phyloP scores from a whole-genome alignment of 441 rosid genomes.

The Flueggea neowawraea region DNA sequence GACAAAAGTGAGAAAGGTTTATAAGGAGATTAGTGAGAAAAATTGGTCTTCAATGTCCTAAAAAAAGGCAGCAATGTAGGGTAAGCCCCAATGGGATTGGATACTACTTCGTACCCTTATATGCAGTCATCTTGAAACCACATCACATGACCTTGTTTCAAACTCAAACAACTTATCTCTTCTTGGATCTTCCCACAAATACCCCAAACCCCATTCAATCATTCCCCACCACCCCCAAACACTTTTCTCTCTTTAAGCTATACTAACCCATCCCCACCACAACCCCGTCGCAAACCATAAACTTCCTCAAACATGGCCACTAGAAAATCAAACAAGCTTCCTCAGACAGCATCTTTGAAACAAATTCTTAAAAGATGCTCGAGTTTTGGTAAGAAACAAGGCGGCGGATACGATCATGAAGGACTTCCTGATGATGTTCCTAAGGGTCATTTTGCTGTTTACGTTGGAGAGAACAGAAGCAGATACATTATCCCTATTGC shows the following conservation, averaged over 20 bases:
- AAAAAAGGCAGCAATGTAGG: slow-evolving; percentile 28
- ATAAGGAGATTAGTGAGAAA: slow-evolving; percentile 9
- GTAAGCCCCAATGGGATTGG: slow-evolving; percentile 23
- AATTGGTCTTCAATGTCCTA: slow-evolving; percentile 39
- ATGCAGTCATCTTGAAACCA: slow-evolving; percentile 19
- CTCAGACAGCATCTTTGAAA: slow-evolving; percentile 42
- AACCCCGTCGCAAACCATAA: not conserved
- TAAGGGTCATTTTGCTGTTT: slow-evolving; percentile 82
- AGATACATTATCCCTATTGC: slow-evolving; percentile 74
- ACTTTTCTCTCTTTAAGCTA: slow-evolving; percentile 13
- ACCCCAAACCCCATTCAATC: slow-evolving; percentile 14
- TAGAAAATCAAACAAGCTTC: slow-evolving; percentile 37
- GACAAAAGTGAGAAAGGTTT: slow-evolving; percentile 16
- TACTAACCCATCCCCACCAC: slow-evolving; percentile 8
- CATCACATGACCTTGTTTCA: slow-evolving; percentile 45
- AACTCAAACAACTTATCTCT: not conserved
- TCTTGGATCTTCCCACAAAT: slow-evolving; percentile 33
- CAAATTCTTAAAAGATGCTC: slow-evolving; percentile 67
- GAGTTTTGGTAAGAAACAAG: slow-evolving; percentile 64
- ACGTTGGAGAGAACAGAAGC: slow-evolving; percentile 73
- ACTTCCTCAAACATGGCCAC: slow-evolving; percentile 19
- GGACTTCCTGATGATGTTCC: slow-evolving; percentile 69
- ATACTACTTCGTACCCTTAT: slow-evolving; percentile 17
- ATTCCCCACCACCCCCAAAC: slow-evolving; percentile 22
- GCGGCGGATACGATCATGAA: slow-evolving; percentile 14